Evolutionary conservation across 208 protist genomes (phyloP).

Genomic region (Strigomonas galati): DNA sequence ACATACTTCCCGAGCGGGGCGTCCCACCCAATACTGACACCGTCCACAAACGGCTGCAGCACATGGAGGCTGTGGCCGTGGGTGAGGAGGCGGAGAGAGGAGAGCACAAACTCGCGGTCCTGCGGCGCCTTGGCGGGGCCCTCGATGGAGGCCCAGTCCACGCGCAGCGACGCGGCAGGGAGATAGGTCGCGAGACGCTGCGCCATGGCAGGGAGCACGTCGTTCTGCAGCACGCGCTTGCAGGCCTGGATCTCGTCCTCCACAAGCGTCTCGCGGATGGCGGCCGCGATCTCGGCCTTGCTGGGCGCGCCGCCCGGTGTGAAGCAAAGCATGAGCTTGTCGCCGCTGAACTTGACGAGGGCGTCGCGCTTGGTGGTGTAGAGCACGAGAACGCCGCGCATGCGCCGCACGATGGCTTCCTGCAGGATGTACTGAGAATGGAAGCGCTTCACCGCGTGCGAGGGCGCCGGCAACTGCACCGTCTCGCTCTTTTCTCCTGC

Average conservation of each 20-base stretch:
- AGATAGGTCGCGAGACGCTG: slow-evolving; percentile 48
- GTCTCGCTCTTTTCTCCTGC: neutral
- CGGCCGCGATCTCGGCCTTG: slow-evolving; percentile 39
- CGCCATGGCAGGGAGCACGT: slow-evolving; percentile 36
- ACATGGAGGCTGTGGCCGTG: slow-evolving; percentile 56
- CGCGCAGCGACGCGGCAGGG: slow-evolving; percentile 37
- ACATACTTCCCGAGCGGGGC: slow-evolving; percentile 57
- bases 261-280: slow-evolving; percentile 35
- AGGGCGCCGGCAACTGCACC: neutral
- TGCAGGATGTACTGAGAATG: slow-evolving; percentile 54
- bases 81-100: slow-evolving; percentile 60
- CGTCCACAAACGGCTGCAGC: slow-evolving; percentile 69
- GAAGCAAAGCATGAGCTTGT: slow-evolving; percentile 78
- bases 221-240: slow-evolving; percentile 30
- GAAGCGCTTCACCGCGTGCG: slow-evolving; percentile 25
- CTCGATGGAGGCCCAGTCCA: slow-evolving; percentile 42
- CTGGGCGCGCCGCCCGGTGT: slow-evolving; percentile 30
- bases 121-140: slow-evolving; percentile 11
- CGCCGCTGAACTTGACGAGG: slow-evolving; percentile 41
- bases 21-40: slow-evolving; percentile 76
- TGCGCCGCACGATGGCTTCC: slow-evolving; percentile 31
- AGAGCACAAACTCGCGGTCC: slow-evolving; percentile 51
- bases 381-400: slow-evolving; percentile 58
- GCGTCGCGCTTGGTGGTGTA: slow-evolving; percentile 50
- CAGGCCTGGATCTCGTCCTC: slow-evolving; percentile 39